phyloP scores from a whole-genome alignment of 768 basidiomycete genomes.

The Mycena epipterygia region DNA sequence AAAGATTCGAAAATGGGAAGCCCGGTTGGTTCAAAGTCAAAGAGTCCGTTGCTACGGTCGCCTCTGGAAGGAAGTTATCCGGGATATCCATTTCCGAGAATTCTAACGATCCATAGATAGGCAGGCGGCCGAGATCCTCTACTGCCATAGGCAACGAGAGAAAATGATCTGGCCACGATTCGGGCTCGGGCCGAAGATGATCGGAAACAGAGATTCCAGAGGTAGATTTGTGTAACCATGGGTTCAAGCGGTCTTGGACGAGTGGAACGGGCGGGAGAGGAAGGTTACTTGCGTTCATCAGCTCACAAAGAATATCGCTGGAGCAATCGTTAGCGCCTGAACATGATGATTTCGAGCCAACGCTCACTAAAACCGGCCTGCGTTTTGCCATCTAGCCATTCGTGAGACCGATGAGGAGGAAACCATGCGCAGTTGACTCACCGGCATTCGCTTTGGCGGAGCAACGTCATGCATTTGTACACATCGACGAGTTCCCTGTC shows the following conservation, averaged over 20 bases:
- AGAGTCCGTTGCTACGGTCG: not conserved
- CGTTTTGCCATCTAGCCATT: slow-evolving; percentile 25
- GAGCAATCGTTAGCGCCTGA: not conserved
- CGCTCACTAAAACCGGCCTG: slow-evolving; percentile 30
- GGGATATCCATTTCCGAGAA: slow-evolving; percentile 1
- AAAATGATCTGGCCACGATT: slow-evolving; percentile 1
- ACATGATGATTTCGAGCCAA: not conserved
- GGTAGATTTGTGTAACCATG: not conserved
- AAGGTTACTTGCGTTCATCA: slow-evolving; percentile 20
- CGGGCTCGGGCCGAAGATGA: not conserved
- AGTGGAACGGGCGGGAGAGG: slow-evolving; percentile 9
- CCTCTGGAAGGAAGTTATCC: not conserved
- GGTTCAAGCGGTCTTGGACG: not conserved
- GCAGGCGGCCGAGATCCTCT: slow-evolving; percentile 21
- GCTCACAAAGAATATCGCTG: slow-evolving; percentile 30
- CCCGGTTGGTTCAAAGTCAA: not conserved
- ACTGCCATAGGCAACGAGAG: slow-evolving; percentile 28
- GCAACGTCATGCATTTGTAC: slow-evolving; percentile 49
- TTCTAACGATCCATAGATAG: slow-evolving; percentile 22
- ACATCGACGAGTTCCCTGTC: slow-evolving; percentile 55
- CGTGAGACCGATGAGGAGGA: not conserved
- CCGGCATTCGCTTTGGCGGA: slow-evolving; percentile 20
- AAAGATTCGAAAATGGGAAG: not conserved
- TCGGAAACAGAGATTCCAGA: not conserved
- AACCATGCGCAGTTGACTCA: not conserved